Evolutionary conservation across 768 basidiomycete species (phyloP).

Genomic region (Phaeolepiota aurea): DNA sequence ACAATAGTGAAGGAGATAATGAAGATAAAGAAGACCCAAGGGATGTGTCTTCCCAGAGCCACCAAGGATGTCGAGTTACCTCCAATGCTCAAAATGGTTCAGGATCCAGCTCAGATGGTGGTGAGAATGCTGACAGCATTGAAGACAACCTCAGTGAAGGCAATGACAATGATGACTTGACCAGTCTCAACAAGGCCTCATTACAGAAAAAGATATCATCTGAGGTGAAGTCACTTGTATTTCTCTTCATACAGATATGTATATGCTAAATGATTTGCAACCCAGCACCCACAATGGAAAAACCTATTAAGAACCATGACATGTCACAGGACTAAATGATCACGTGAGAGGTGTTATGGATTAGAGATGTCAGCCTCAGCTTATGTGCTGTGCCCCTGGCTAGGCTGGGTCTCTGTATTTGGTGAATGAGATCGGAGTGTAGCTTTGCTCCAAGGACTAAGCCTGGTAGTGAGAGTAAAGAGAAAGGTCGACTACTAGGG

Average conservation of each 20-base stretch:
- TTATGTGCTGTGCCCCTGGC: too few relatives aligned
- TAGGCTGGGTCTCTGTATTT: too few relatives aligned
- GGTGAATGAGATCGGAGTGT: too few relatives aligned
- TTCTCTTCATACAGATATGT: background rate
- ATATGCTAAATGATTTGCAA: background rate
- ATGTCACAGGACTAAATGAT: too few relatives aligned
- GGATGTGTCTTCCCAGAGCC: background rate
- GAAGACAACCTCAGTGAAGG: background rate
- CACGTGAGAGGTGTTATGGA: too few relatives aligned
- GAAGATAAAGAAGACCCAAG: background rate
- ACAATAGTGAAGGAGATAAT: background rate
- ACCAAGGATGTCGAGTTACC: background rate
- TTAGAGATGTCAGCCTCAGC: too few relatives aligned
- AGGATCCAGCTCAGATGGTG: background rate
- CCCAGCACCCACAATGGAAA: background rate
- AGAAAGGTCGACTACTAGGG: too few relatives aligned
- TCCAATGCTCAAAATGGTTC: background rate
- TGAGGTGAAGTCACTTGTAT: too few relatives aligned
- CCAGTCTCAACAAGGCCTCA: background rate
- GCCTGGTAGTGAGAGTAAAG: too few relatives aligned
- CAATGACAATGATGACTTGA: background rate
- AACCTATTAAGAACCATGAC: too few relatives aligned
- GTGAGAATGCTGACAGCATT: background rate
- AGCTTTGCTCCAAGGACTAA: too few relatives aligned
- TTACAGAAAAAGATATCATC: background rate